Evolutionary conservation across 331 rosid species (phyloP).

Genomic region (Telfairia occidentalis): DNA sequence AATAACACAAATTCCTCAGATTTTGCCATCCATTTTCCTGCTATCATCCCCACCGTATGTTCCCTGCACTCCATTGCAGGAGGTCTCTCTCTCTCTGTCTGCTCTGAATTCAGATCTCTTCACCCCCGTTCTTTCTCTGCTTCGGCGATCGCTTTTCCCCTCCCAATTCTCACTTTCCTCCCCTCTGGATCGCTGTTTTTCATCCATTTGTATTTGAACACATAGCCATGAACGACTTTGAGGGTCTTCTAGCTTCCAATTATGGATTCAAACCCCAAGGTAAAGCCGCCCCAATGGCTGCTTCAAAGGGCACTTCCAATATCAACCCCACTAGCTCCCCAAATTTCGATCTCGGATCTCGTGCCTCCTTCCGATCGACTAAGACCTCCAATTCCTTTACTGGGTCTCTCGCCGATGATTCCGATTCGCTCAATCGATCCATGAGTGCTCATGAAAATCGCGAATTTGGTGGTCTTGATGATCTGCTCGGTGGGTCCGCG

Average conservation of each 20-base stretch:
- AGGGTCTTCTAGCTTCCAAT: constrained; percentile 18
- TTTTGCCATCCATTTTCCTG: not conserved
- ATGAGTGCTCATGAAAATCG: constrained; percentile 27
- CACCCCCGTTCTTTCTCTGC: not conserved
- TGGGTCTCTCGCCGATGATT: constrained; percentile 32
- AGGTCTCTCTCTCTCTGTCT: not conserved
- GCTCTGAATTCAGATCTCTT: constrained; percentile 13
- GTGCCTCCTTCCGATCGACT: constrained; percentile 35
- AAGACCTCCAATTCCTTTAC: constrained; percentile 28
- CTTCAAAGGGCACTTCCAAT: constrained; percentile 35
- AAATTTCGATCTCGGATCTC: constrained; percentile 64
- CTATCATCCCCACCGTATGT: constrained; percentile 1
- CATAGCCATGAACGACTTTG: constrained; percentile 20
- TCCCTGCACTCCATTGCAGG: constrained; percentile 16
- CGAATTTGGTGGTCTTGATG: constrained; percentile 34
- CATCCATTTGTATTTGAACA: not conserved
- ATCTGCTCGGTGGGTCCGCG: constrained; percentile 41
- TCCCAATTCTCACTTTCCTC: not conserved
- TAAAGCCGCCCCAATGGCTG: constrained; percentile 21
- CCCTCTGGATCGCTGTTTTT: not conserved
- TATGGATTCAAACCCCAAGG: constrained; percentile 19
- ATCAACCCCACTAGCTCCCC: constrained; percentile 14
- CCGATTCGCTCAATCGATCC: constrained; percentile 34
- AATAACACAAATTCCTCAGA: not conserved
- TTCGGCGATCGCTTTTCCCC: not conserved